phyloP scores from a whole-genome alignment of 2,329 filamentous ascomycete genomes.

The Phaeomoniella chlamydospora region DNA sequence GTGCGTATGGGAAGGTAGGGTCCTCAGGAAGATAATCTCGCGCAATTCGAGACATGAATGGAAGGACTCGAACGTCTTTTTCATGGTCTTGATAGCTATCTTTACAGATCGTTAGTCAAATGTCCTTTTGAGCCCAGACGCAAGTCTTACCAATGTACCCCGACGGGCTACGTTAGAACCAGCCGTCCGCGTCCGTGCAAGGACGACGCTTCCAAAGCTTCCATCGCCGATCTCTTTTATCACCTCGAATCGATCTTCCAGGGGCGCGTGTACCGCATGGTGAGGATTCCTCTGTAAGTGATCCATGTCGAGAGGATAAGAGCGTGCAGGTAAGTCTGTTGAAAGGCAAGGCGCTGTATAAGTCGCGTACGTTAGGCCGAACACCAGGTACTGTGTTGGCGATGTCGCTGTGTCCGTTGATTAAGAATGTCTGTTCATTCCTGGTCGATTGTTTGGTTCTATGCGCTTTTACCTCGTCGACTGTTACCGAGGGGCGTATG shows the following conservation, averaged over 20 bases:
- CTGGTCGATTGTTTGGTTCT: no score
- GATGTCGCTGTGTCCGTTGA: no score
- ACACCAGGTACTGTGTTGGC: no score
- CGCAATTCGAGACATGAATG: slow-evolving; percentile 79
- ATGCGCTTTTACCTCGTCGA: no score
- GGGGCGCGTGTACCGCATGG: slow-evolving; percentile 23
- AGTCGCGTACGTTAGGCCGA: no score
- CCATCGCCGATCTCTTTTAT: slow-evolving; percentile 98
- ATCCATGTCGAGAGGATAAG: no score
- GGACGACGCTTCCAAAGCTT: slow-evolving; percentile 89
- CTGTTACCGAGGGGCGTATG: no score
- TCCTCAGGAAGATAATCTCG: slow-evolving; percentile 91
- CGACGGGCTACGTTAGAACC: slow-evolving; percentile 77
- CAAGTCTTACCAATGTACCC: slow-evolving; percentile 79
- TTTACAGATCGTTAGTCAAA: slow-evolving; percentile 21
- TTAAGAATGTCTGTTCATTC: no score
- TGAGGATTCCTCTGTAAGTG: background rate
- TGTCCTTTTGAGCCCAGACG: slow-evolving; percentile 2
- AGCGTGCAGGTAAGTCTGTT: no score
- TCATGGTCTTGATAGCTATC: slow-evolving; percentile 99
- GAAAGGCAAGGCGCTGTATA: no score
- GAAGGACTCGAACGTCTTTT: slow-evolving; percentile 95
- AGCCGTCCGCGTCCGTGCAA: slow-evolving; percentile 81
- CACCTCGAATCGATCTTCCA: slow-evolving; percentile 93
- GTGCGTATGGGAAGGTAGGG: slow-evolving; percentile 74